Evolutionary conservation across 495 filamentous ascomycete species (phyloP).

Genomic region (Aspergillus sclerotioniger): DNA sequence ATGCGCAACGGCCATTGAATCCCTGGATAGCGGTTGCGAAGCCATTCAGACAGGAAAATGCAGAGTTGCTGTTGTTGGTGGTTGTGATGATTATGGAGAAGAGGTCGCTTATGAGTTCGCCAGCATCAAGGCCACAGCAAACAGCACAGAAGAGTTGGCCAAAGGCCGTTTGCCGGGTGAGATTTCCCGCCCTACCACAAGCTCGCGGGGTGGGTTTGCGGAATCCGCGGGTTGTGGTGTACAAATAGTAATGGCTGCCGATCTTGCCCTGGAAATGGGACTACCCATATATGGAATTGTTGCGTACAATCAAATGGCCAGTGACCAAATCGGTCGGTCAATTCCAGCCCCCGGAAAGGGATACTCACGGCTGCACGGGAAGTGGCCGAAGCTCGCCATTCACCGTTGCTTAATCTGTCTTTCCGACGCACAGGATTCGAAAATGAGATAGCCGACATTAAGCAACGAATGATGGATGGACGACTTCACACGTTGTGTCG

Average conservation of each 20-base stretch:
- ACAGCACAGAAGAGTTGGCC: slow-evolving; percentile 87
- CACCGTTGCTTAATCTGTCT: slow-evolving; percentile 88
- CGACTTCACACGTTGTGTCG: background rate
- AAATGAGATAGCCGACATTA: slow-evolving; percentile 64
- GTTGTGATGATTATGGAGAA: slow-evolving; percentile 98
- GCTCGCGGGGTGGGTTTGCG: slow-evolving; percentile 95
- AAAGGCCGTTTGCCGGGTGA: slow-evolving; percentile 91
- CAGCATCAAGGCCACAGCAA: slow-evolving; percentile 99
- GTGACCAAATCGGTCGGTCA: slow-evolving; percentile 96
- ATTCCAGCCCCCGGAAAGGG: slow-evolving; percentile 95
- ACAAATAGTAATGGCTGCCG: slow-evolving; percentile 95
- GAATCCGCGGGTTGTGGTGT: slow-evolving; percentile 98
- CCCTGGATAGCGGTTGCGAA: slow-evolving; percentile 94
- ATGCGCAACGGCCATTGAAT: slow-evolving; percentile 95
- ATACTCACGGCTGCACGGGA: slow-evolving; percentile 94
- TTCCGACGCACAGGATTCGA: slow-evolving; percentile 85
- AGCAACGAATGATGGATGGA: background rate
- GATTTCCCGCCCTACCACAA: slow-evolving; percentile 96
- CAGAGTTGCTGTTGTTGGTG: slow-evolving; percentile 91
- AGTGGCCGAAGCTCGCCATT: slow-evolving; percentile 63
- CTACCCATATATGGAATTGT: slow-evolving; percentile 95
- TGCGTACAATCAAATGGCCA: slow-evolving; percentile 89
- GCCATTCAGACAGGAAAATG: slow-evolving; percentile 96
- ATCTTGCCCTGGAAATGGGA: slow-evolving; percentile 94
- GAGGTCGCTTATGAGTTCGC: slow-evolving; percentile 99